phyloP scores from a whole-genome alignment of 140 eudicot species.

The Ambrosia hybrid region DNA sequence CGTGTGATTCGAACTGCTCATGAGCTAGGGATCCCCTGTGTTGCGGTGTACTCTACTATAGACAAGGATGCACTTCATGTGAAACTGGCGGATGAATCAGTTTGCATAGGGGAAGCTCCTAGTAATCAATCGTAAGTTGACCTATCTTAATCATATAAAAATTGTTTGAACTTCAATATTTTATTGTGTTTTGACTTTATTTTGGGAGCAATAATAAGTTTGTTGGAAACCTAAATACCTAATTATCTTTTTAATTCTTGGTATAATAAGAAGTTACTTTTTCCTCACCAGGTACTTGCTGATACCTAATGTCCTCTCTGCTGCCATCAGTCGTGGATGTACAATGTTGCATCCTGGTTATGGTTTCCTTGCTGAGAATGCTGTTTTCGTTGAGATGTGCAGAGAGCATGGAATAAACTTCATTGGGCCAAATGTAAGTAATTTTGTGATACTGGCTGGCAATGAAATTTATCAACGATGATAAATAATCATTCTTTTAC shows the following conservation, averaged over 20 bases:
- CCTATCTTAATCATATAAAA: background rate
- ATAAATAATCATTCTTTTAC: background rate
- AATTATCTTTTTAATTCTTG: background rate
- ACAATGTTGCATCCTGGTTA: conserved; percentile 99
- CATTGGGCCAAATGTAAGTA: conserved; percentile 91
- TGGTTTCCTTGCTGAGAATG: conserved; percentile 97
- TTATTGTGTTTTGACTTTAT: background rate
- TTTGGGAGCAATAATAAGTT: too few relatives aligned
- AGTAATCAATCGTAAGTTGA: conserved; percentile 94
- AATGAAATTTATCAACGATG: conserved; percentile 15
- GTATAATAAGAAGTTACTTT: background rate
- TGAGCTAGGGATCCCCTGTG: conserved; percentile 97
- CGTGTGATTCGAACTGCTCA: conserved; percentile 98
- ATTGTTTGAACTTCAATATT: background rate
- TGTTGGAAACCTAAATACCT: background rate
- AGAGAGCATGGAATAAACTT: conserved; percentile 91
- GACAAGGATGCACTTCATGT: conserved; percentile 99
- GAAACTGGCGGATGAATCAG: conserved; percentile 94
- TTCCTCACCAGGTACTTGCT: conserved; percentile 66
- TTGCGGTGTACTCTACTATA: conserved; percentile 95
- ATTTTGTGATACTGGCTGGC: conserved; percentile 13
- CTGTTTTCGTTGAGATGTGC: conserved; percentile 95
- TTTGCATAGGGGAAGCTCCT: conserved; percentile 99
- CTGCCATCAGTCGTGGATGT: conserved; percentile 92
- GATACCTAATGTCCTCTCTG: conserved; percentile 87